Evolutionary conservation across 2,329 filamentous ascomycete species (phyloP).

Genomic region (Pleomassaria siparia): DNA sequence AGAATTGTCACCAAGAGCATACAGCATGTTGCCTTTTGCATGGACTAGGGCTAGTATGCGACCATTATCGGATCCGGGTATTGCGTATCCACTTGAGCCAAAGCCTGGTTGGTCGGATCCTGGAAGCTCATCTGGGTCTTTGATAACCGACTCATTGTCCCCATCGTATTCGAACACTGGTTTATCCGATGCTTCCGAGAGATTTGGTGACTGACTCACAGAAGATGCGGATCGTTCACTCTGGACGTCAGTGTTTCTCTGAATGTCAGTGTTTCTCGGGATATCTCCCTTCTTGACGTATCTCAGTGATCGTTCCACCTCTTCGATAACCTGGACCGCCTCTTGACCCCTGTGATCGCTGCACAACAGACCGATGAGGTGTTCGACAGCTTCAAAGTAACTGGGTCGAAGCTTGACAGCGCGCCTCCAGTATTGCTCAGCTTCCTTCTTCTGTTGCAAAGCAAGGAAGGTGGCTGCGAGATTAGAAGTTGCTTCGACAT

Average conservation of each 20-base stretch:
- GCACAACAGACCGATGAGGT: conserved; percentile 86
- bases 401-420: conserved; percentile 82
- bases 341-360: conserved; percentile 77
- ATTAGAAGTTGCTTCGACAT: conserved; percentile 93
- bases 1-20: conserved; percentile 79
- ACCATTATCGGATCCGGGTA: conserved; percentile 85
- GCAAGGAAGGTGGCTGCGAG: conserved; percentile 86
- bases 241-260: conserved; percentile 54
- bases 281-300: conserved; percentile 49
- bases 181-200: conserved; percentile 59
- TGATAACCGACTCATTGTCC: conserved; percentile 40
- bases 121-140: conserved; percentile 44
- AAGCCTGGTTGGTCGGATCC: conserved; percentile 58
- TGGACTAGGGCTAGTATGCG: conserved; percentile 91
- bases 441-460: conserved; percentile 78
- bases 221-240: conserved; percentile 65
- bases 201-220: conserved; percentile 55
- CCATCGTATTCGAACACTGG: conserved; percentile 58
- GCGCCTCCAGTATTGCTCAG: conserved; percentile 79
- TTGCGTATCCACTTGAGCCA: conserved; percentile 79
- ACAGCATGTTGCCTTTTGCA: conserved; percentile 98
- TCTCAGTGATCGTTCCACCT: conserved; percentile 74
- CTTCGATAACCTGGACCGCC: conserved; percentile 83
- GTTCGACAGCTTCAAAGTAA: conserved; percentile 93
- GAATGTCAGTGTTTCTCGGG: conserved; percentile 50